A percentile compares a stretch with the other conserved stretches of the same genome.
Conservation (phyloP, 139 green algal genomes). For the Trebouxia sp. region DNA sequence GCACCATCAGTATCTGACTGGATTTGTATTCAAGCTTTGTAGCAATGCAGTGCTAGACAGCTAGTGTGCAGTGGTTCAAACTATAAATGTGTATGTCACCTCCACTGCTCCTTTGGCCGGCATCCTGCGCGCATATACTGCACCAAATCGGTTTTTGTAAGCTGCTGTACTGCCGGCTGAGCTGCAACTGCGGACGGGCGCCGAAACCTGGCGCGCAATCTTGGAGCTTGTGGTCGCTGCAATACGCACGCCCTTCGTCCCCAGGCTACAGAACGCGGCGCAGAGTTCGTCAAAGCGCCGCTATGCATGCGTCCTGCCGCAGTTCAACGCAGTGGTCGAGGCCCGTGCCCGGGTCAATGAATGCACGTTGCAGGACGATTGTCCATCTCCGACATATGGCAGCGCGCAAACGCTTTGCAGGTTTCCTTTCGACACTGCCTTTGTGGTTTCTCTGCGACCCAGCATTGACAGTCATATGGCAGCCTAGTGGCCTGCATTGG, state of each 20-base stretch:
- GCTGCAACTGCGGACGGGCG: background rate
- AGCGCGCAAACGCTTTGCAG: too few relatives aligned
- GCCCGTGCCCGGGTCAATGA: too few relatives aligned
- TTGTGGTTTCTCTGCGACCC: too few relatives aligned
- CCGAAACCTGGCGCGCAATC: background rate
- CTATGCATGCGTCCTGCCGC: constrained; percentile 14
- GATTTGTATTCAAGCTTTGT: background rate
- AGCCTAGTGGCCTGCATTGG: too few relatives aligned
- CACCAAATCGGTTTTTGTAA: constrained; percentile 79
- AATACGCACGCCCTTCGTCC: background rate
- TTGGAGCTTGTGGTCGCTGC: background rate
- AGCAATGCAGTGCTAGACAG: background rate
- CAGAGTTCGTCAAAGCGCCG: background rate
- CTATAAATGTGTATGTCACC: constrained; percentile 45
- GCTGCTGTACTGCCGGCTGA: constrained; percentile 16
- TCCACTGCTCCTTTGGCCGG: constrained; percentile 77
- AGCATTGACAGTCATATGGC: too few relatives aligned
- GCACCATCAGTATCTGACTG: background rate
- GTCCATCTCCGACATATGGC: too few relatives aligned
- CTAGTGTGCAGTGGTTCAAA: background rate
- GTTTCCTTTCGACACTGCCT: too few relatives aligned
- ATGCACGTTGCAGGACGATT: too few relatives aligned
- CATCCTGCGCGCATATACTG: constrained; percentile 78
- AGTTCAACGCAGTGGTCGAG: too few relatives aligned
- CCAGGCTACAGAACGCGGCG: background rate